Evolutionary conservation across 306 rosid genomes (phyloP).

Genomic region (Lathyrus tuberosus): DNA sequence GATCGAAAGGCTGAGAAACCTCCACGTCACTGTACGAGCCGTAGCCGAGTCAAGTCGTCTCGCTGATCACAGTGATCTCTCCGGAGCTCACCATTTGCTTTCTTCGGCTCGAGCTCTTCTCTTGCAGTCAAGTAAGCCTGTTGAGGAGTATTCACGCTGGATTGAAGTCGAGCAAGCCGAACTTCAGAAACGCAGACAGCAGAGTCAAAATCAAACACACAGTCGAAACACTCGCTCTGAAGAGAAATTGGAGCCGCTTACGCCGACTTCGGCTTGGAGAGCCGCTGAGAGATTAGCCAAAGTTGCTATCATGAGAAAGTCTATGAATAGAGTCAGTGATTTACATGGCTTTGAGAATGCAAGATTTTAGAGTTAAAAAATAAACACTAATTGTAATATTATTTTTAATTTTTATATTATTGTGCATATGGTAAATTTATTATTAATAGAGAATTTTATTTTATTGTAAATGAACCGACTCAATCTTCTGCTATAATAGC

Average conservation of each 20-base stretch:
- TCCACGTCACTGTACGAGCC: constrained; percentile 77
- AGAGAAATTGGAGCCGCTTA: constrained; percentile 77
- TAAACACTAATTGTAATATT: constrained; percentile 29
- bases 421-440: constrained; percentile 46
- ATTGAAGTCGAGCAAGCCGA: constrained; percentile 74
- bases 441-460: constrained; percentile 36
- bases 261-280: constrained; percentile 97
- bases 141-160: constrained; percentile 58
- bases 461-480: not conserved
- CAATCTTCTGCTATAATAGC: constrained; percentile 40
- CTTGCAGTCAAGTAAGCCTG: constrained; percentile 56
- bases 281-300: constrained; percentile 94
- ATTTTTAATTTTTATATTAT: constrained; percentile 7
- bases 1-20: constrained; percentile 63
- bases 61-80: constrained; percentile 52
- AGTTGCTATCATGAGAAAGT: constrained; percentile 94
- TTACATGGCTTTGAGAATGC: constrained; percentile 98
- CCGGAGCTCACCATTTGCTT: constrained; percentile 67
- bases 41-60: constrained; percentile 79
- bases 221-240: constrained; percentile 38
- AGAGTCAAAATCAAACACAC: constrained; percentile 39
- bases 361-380: constrained; percentile 61
- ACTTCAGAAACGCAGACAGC: constrained; percentile 57
- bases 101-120: constrained; percentile 81
- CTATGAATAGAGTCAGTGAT: constrained; percentile 97